phyloP scores from a whole-genome alignment of 306 rosid genomes.

The Glycine tomentella region DNA sequence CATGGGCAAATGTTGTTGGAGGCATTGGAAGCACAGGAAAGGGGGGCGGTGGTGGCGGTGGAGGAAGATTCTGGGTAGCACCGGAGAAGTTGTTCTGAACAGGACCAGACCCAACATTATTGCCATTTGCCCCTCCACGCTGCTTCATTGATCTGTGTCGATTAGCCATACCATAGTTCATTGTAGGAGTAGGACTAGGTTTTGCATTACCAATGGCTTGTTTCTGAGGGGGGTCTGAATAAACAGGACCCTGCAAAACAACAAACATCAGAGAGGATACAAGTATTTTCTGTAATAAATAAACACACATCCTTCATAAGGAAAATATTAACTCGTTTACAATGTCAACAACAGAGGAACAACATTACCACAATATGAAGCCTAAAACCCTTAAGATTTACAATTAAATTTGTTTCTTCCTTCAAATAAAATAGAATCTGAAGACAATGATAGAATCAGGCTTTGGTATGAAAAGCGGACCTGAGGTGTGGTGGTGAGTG shows the following conservation, averaged over 20 bases:
- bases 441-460: neutral
- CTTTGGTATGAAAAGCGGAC: conserved; percentile 49
- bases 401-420: neutral
- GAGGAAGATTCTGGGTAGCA: conserved; percentile 42
- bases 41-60: conserved; percentile 60
- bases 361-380: neutral
- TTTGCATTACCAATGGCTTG: conserved; percentile 54
- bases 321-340: neutral
- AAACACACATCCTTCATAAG: neutral
- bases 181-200: conserved; percentile 53
- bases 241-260: conserved; percentile 63
- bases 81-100: conserved; percentile 52
- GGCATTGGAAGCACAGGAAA: conserved; percentile 64
- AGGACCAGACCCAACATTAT: conserved; percentile 49
- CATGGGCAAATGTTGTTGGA: conserved; percentile 48
- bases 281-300: neutral
- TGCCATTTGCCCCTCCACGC: conserved; percentile 60
- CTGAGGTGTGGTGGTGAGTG: conserved; percentile 63
- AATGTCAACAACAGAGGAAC: too few species aligned
- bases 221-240: conserved; percentile 51
- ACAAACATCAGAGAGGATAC: conserved; percentile 37
- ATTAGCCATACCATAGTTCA: conserved; percentile 49
- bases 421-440: neutral
- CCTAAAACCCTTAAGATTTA: neutral
- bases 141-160: conserved; percentile 66